Percentiles rank a stretch among this genome's conserved stretches.
Evolutionary conservation across 2,329 filamentous ascomycete genomes (phyloP).

Genomic region (Arachnomyces sp.): DNA sequence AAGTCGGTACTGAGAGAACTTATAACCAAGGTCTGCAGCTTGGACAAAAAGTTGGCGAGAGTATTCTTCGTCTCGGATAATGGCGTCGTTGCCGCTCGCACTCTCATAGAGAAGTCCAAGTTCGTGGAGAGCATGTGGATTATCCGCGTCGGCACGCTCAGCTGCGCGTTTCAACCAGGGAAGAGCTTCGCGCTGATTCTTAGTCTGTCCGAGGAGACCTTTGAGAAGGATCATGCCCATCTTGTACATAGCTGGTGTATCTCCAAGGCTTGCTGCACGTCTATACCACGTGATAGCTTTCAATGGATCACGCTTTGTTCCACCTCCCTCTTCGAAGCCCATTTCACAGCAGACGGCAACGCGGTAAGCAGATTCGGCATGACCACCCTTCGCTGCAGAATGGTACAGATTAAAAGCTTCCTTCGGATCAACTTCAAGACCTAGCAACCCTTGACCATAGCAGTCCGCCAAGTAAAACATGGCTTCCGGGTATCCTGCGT

Average conservation of each 20-base stretch:
- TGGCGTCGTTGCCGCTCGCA: conserved; percentile 55
- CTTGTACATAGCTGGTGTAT: conserved; percentile 96
- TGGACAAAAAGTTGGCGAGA: conserved; percentile 74
- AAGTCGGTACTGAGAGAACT: conserved; percentile 85
- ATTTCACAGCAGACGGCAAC: conserved; percentile 97
- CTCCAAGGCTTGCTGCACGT: conserved; percentile 79
- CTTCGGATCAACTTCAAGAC: conserved; percentile 73
- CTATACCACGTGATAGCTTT: conserved; percentile 99
- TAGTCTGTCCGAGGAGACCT: conserved; percentile 78
- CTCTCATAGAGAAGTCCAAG: conserved; percentile 57
- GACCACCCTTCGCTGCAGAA: conserved; percentile 81
- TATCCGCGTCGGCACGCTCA: conserved; percentile 77
- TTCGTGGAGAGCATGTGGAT: conserved; percentile 92
- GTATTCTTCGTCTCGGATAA: conserved; percentile 75
- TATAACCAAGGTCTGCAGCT: conserved; percentile 84
- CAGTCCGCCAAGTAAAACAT: conserved; percentile 94
- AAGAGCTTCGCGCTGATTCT: conserved; percentile 76
- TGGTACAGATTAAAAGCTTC: conserved; percentile 93
- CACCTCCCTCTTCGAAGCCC: conserved; percentile 86
- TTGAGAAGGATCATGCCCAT: conserved; percentile 94
- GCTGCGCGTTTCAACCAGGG: conserved; percentile 90
- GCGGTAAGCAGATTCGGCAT: conserved; percentile 80
- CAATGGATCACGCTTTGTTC: conserved; percentile 79
- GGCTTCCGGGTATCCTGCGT: conserved; percentile 66
- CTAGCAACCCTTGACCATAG: conserved; percentile 72